A percentile compares a stretch with the other conserved stretches of the same genome.
Conservation (phyloP, 306 rosid species). For the Corylus heterophylla region DNA sequence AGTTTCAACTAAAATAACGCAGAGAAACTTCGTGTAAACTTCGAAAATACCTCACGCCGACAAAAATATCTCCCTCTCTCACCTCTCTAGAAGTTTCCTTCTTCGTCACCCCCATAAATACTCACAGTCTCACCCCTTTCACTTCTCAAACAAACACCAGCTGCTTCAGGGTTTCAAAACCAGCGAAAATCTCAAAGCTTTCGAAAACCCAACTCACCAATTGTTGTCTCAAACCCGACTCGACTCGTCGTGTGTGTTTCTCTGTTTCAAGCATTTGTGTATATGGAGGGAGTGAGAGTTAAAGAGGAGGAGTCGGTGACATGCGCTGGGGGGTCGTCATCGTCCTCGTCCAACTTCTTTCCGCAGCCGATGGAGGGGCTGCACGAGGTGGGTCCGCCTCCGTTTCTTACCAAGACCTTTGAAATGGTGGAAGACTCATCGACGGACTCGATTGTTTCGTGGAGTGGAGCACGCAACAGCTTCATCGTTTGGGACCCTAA, state of each 20-base stretch:
- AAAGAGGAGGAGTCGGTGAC: conserved; percentile 55
- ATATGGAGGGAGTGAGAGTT: conserved; percentile 46
- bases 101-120: conserved; percentile 28
- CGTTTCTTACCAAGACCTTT: conserved; percentile 82
- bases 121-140: background rate
- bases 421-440: conserved; percentile 94
- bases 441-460: conserved; percentile 77
- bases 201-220: background rate
- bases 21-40: conserved; percentile 33
- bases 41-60: background rate
- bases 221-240: no score
- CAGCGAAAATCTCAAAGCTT: background rate
- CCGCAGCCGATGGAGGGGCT: conserved; percentile 84
- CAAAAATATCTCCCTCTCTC: conserved; percentile 26
- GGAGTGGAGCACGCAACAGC: conserved; percentile 88
- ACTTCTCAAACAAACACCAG: background rate
- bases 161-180: background rate
- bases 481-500: conserved; percentile 89
- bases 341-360: conserved; percentile 45
- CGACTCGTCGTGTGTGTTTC: background rate
- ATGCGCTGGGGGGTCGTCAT: conserved; percentile 34
- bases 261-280: background rate
- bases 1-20: conserved; percentile 21
- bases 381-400: conserved; percentile 86
- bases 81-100: conserved; percentile 53